phyloP scores from a whole-genome alignment of 2,329 filamentous ascomycete species.

The Penicillium frequentans region DNA sequence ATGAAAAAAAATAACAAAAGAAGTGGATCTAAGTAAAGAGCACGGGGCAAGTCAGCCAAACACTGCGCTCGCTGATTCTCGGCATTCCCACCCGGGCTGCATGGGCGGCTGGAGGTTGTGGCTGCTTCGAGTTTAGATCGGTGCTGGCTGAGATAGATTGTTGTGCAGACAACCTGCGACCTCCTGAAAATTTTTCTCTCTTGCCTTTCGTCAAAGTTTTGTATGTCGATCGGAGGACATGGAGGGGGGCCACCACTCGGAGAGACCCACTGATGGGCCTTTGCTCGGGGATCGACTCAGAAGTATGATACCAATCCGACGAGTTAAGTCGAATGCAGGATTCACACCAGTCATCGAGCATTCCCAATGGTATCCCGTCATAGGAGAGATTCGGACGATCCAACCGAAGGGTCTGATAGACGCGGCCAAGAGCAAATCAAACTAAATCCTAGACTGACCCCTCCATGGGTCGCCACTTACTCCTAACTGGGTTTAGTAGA shows the following conservation, averaged over 20 bases:
- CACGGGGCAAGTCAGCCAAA: constrained; percentile 19
- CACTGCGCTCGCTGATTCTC: constrained; percentile 6
- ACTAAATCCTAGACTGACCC: constrained; percentile 6
- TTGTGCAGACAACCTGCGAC: neutral
- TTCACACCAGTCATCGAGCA: constrained; percentile 4
- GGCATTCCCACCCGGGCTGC: constrained; percentile 25
- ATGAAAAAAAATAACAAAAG: constrained; percentile 4
- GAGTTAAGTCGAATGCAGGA: constrained; percentile 2
- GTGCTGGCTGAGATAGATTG: neutral
- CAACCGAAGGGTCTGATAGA: constrained; percentile 10
- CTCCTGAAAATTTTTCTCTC: neutral
- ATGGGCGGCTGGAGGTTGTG: constrained; percentile 6
- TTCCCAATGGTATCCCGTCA: constrained; percentile 3
- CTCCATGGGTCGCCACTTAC: constrained; percentile 4
- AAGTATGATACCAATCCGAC: constrained; percentile 9
- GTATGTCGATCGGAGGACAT: constrained; percentile 6
- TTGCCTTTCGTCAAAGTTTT: neutral
- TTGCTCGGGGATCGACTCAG: constrained; percentile 13
- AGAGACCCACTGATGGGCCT: constrained; percentile 8
- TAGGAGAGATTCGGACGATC: constrained; percentile 5
- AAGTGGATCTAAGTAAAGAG: constrained; percentile 19
- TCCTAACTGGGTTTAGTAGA: neutral
- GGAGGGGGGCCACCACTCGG: neutral
- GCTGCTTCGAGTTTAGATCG: neutral
- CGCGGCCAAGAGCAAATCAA: constrained; percentile 2